A percentile compares a stretch with the other conserved stretches of the same genome.
Conservation (phyloP, 169 alveolate species). For the Cryptosporidium sp. region DNA sequence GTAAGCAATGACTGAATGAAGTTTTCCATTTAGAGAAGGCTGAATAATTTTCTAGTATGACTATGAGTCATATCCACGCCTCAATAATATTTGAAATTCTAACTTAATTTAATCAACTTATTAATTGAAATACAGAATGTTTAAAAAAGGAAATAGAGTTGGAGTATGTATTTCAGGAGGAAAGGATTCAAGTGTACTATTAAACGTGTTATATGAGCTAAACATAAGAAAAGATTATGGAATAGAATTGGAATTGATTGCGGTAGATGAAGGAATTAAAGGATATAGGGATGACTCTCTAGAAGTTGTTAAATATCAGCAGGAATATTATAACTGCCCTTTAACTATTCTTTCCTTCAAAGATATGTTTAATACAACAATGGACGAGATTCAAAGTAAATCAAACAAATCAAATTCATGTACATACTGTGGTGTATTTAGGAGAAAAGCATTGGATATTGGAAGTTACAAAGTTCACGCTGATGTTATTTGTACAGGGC, state of each 20-base stretch:
- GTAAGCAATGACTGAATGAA: background rate
- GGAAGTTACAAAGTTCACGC: conserved; percentile 94
- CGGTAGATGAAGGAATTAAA: conserved; percentile 98
- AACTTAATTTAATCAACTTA: background rate
- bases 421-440: conserved; percentile 97
- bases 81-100: no score
- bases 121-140: conserved; percentile 59
- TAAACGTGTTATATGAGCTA: conserved; percentile 92
- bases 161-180: conserved; percentile 98
- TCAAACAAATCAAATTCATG: conserved; percentile 90
- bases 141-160: conserved; percentile 91
- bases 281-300: conserved; percentile 98
- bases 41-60: background rate
- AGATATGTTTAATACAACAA: conserved; percentile 93
- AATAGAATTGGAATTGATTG: conserved; percentile 90
- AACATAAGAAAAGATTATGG: conserved; percentile 92
- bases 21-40: background rate
- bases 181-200: conserved; percentile 96
- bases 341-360: conserved; percentile 90
- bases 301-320: conserved; percentile 89
- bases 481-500: conserved; percentile 96
- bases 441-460: conserved; percentile 96
- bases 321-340: conserved; percentile 89
- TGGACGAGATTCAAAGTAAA: conserved; percentile 96
- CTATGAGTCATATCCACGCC: background rate